These are phyloP conservation scores for Neoboletus magnificus DNA, from an alignment of 768 basidiomycete genomes.

Conservation along the genomic window DNA sequence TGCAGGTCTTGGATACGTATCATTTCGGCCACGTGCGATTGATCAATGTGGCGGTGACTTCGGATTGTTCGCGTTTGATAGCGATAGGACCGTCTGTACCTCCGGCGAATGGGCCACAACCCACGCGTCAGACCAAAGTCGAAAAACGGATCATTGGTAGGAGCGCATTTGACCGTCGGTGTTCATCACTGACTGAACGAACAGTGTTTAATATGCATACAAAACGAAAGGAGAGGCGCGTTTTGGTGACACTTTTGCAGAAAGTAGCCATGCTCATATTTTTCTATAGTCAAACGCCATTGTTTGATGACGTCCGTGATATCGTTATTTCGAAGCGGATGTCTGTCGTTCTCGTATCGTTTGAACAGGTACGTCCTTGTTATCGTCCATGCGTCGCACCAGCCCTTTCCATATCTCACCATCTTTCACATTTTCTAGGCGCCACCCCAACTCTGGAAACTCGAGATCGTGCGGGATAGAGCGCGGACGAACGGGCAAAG, in stretches of 20 bases:
- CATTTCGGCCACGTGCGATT: constrained; percentile 42
- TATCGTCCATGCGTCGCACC: neutral
- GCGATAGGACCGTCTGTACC: constrained; percentile 45
- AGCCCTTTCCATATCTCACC: neutral
- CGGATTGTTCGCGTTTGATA: constrained; percentile 43
- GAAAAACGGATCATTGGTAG: constrained; percentile 53
- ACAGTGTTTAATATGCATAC: constrained; percentile 48
- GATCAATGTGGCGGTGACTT: constrained; percentile 49
- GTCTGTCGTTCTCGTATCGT: constrained; percentile 41
- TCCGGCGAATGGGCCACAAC: constrained; percentile 41
- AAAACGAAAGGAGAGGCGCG: constrained; percentile 45
- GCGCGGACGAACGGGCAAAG: constrained; percentile 30
- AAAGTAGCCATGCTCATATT: neutral
- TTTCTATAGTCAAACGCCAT: constrained; percentile 44
- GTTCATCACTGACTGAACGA: neutral
- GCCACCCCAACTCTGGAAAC: constrained; percentile 72
- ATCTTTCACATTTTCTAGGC: constrained; percentile 37
- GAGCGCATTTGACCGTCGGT: neutral
- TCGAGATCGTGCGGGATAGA: constrained; percentile 57
- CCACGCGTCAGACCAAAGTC: constrained; percentile 42
- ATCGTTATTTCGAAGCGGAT: constrained; percentile 44
- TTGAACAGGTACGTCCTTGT: constrained; percentile 22
- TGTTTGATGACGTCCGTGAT: constrained; percentile 52
- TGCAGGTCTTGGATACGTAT: constrained; percentile 39
- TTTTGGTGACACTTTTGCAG: neutral